Evolutionary conservation across 2,329 filamentous ascomycete genomes (phyloP).

Genomic region (Bretziella fagacearum): DNA sequence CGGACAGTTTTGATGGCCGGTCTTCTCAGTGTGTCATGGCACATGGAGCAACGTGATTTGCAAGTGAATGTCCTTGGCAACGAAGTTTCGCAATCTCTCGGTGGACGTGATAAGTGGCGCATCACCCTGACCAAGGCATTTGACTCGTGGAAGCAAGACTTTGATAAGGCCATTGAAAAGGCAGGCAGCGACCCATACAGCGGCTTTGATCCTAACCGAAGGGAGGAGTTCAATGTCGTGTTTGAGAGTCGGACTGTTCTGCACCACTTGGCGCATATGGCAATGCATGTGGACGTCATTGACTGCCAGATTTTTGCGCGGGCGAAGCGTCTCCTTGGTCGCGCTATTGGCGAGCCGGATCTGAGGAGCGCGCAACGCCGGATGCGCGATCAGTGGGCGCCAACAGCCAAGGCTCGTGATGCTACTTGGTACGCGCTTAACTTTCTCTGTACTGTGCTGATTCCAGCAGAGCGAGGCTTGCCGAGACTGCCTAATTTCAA

Average conservation of each 20-base stretch:
- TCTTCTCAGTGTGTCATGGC: constrained; percentile 83
- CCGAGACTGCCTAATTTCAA: constrained; percentile 21
- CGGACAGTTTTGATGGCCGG: constrained; percentile 89
- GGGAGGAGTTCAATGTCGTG: constrained; percentile 31
- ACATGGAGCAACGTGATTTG: constrained; percentile 90
- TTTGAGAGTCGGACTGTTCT: constrained; percentile 80
- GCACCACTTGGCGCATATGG: constrained; percentile 91
- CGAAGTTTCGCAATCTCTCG: constrained; percentile 58
- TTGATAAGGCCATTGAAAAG: constrained; percentile 62
- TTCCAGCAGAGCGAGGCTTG: constrained; percentile 31
- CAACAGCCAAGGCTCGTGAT: constrained; percentile 71
- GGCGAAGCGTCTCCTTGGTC: constrained; percentile 67
- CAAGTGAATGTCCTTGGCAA: constrained; percentile 70
- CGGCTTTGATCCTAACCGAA: constrained; percentile 3
- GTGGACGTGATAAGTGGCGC: constrained; percentile 82
- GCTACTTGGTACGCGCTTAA: constrained; percentile 84
- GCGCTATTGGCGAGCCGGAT: constrained; percentile 68
- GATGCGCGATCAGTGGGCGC: constrained; percentile 82
- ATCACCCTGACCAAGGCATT: constrained; percentile 72
- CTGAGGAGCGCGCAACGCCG: constrained; percentile 61
- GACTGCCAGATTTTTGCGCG: constrained; percentile 93
- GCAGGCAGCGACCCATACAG: constrained; percentile 37
- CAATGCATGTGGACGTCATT: constrained; percentile 93
- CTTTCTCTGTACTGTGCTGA: constrained; percentile 70
- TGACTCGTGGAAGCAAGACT: constrained; percentile 85